Evolutionary conservation across 306 rosid genomes (phyloP).

Genomic region (Quercus rubra): DNA sequence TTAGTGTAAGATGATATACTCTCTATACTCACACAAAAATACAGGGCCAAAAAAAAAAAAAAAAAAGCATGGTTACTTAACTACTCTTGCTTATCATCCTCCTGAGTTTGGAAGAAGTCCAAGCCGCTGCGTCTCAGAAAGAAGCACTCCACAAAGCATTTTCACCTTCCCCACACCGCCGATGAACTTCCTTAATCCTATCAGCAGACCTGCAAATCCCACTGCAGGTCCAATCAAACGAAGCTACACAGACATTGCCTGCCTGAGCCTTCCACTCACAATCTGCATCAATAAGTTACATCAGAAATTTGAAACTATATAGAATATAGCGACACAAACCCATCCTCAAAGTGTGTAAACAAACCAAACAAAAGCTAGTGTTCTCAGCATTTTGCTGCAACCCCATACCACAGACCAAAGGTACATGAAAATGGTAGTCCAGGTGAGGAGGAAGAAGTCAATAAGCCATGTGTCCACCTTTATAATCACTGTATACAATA

Average conservation of each 20-base stretch:
- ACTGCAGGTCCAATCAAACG: conserved; percentile 97
- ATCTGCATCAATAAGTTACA: conserved; percentile 52
- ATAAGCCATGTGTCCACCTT: not conserved
- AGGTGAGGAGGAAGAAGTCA: not conserved
- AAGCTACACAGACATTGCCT: conserved; percentile 95
- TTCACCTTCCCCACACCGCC: conserved; percentile 95
- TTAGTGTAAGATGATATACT: conserved; percentile 30
- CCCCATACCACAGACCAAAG: not conserved
- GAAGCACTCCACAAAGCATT: conserved; percentile 87
- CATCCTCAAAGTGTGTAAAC: not conserved
- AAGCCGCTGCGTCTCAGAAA: conserved; percentile 43
- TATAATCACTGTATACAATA: not conserved
- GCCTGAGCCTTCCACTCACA: conserved; percentile 99
- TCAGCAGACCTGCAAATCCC: conserved; percentile 97
- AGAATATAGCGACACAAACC: not conserved
- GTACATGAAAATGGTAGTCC: not conserved
- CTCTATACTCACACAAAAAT: conserved; percentile 44
- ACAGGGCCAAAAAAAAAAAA: conserved; percentile 5
- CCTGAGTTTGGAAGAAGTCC: conserved; percentile 70
- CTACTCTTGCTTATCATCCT: conserved; percentile 34
- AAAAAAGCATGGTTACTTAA: conserved; percentile 12
- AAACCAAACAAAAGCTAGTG: conserved; percentile 1
- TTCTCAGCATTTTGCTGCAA: not conserved
- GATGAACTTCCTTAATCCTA: conserved; percentile 90
- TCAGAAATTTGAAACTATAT: conserved; percentile 2